Conservation (phyloP, 1,284 basidiomycete genomes). For the Tylopilus orsonianus region DNA sequence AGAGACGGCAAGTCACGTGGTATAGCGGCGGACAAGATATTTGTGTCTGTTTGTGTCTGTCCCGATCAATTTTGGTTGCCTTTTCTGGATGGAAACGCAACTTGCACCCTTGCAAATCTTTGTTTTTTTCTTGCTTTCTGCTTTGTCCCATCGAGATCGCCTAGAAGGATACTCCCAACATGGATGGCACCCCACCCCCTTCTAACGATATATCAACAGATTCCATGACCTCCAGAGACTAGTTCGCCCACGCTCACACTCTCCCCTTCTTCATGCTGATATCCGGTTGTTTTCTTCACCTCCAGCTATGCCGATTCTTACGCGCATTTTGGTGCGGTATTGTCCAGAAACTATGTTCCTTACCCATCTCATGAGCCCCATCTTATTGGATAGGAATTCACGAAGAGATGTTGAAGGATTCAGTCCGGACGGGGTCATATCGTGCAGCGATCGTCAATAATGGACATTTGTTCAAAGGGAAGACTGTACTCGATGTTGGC, state of each 20-base stretch:
- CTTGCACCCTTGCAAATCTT: neutral
- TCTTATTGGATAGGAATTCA: constrained; percentile 71
- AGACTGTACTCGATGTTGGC: constrained; percentile 96
- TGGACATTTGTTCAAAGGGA: constrained; percentile 93
- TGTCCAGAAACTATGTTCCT: constrained; percentile 1
- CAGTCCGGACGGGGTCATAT: constrained; percentile 94
- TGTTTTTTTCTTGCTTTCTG: constrained; percentile 10
- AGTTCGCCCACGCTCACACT: constrained; percentile 55
- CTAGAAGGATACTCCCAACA: constrained; percentile 31
- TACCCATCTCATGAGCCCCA: constrained; percentile 5
- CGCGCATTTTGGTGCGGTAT: constrained; percentile 83
- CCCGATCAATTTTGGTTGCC: constrained; percentile 13
- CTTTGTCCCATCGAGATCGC: constrained; percentile 20
- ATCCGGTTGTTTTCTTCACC: constrained; percentile 29
- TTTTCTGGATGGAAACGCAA: constrained; percentile 13
- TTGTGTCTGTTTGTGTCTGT: constrained; percentile 22
- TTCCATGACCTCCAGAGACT: constrained; percentile 78
- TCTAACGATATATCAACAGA: constrained; percentile 35
- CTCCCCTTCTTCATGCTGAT: constrained; percentile 31
- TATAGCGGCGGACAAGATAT: constrained; percentile 7
- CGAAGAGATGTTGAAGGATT: constrained; percentile 99
- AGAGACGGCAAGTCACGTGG: constrained; percentile 24
- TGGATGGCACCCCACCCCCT: constrained; percentile 47
- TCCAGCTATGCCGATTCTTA: constrained; percentile 87
- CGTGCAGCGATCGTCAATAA: constrained; percentile 95